These are phyloP conservation scores for Nyssa sinensis DNA, from an alignment of 148 eudicot species.

Conservation along the genomic window DNA sequence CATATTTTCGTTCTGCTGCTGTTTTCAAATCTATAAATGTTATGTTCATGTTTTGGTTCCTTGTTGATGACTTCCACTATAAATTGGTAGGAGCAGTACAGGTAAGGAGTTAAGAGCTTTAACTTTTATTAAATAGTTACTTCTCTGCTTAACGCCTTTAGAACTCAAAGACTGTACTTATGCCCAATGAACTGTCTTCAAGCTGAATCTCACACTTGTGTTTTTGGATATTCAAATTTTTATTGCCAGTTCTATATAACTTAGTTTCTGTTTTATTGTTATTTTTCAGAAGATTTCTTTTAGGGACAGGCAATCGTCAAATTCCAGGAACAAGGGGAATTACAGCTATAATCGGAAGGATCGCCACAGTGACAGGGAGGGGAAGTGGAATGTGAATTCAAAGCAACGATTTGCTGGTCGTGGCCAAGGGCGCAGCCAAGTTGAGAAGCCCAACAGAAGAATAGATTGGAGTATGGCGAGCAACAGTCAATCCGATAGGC, in stretches of 20 bases:
- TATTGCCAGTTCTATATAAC: neutral
- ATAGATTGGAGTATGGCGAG: too few relatives aligned
- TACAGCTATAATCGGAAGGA: slow-evolving; percentile 38
- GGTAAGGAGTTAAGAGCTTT: too few relatives aligned
- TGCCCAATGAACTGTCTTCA: too few relatives aligned
- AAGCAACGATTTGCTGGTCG: too few relatives aligned
- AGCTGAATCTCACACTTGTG: too few relatives aligned
- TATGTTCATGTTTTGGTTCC: neutral
- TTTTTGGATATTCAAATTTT: neutral
- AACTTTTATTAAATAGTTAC: too few relatives aligned
- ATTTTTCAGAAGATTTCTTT: slow-evolving; percentile 27
- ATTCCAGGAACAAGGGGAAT: slow-evolving; percentile 43
- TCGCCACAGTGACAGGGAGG: slow-evolving; percentile 41
- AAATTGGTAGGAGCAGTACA: too few relatives aligned
- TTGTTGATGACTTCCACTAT: neutral
- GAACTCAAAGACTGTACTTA: too few relatives aligned
- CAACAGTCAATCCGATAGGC: too few relatives aligned
- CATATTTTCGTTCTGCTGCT: neutral
- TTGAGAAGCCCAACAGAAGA: too few relatives aligned
- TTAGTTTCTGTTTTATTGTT: slow-evolving; percentile 7
- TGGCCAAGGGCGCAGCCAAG: too few relatives aligned
- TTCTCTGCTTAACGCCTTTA: too few relatives aligned
- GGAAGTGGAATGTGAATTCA: slow-evolving; percentile 32
- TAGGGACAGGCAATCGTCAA: slow-evolving; percentile 36
- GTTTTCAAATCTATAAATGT: neutral